These are phyloP conservation scores for Huntiella bhutanensis DNA, from an alignment of 2,329 filamentous ascomycete genomes.

Conservation along the genomic window DNA sequence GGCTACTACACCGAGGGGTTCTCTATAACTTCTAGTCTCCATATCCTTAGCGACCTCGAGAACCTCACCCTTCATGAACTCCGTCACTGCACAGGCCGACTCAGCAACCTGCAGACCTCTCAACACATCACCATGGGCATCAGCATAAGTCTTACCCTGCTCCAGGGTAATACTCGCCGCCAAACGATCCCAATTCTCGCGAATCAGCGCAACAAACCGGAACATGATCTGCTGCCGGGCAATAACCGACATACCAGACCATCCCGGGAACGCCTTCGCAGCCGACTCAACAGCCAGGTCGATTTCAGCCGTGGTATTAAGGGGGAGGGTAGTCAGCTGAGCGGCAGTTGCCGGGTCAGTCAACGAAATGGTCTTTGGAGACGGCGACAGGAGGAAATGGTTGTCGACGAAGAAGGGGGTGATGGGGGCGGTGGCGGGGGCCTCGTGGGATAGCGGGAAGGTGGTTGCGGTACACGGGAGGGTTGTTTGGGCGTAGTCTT, in stretches of 20 bases:
- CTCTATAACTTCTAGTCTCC: constrained; percentile 68
- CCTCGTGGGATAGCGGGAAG: constrained; percentile 55
- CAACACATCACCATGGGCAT: constrained; percentile 65
- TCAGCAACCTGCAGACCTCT: constrained; percentile 71
- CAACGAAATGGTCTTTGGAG: constrained; percentile 58
- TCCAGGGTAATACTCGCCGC: constrained; percentile 73
- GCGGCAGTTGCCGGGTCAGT: constrained; percentile 74
- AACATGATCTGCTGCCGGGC: constrained; percentile 73
- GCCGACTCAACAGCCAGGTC: constrained; percentile 57
- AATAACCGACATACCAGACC: constrained; percentile 54
- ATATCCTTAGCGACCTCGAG: constrained; percentile 78
- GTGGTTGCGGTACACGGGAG: constrained; percentile 35
- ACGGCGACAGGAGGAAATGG: constrained; percentile 48
- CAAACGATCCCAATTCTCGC: constrained; percentile 69
- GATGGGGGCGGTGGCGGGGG: constrained; percentile 45
- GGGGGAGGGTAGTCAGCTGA: constrained; percentile 63
- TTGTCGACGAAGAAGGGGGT: constrained; percentile 74
- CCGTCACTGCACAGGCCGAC: constrained; percentile 61
- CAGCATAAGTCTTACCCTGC: constrained; percentile 75
- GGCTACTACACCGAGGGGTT: constrained; percentile 63
- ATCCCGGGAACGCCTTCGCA: constrained; percentile 53
- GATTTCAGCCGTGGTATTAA: constrained; percentile 63
- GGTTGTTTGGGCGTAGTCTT: constrained; percentile 18
- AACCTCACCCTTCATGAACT: constrained; percentile 65
- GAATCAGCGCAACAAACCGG: constrained; percentile 60